A percentile compares a stretch with the other conserved stretches of the same genome.
These are phyloP conservation scores for Polytrichum formosum DNA, from an alignment of 225 moss, liverwort and hornwort species.

Conservation along the genomic window DNA sequence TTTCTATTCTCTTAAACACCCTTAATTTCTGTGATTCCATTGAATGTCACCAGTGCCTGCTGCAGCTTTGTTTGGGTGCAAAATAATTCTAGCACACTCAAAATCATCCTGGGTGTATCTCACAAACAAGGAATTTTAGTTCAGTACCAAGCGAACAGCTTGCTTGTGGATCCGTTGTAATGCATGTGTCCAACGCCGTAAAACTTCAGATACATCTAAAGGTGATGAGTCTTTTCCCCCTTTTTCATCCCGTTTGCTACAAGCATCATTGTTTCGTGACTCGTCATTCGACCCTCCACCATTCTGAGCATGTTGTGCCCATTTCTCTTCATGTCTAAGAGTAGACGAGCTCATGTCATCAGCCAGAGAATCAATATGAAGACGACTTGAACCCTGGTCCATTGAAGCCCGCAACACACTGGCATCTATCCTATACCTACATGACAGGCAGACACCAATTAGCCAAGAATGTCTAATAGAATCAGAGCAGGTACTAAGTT, in stretches of 20 bases:
- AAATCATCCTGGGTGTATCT: too few species aligned
- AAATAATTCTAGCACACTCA: not conserved
- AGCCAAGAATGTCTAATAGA: too few species aligned
- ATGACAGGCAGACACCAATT: not conserved
- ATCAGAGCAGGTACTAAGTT: too few species aligned
- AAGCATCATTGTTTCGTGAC: constrained; percentile 19
- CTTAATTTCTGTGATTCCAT: not conserved
- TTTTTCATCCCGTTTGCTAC: constrained; percentile 52
- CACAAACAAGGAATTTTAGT: not conserved
- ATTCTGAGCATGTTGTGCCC: constrained; percentile 14
- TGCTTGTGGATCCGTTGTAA: constrained; percentile 93
- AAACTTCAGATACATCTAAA: constrained; percentile 81
- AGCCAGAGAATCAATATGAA: constrained; percentile 42
- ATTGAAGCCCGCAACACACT: constrained; percentile 64
- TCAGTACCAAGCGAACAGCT: constrained; percentile 78
- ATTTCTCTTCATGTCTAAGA: constrained; percentile 32
- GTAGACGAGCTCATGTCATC: constrained; percentile 43
- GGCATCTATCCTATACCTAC: constrained; percentile 91
- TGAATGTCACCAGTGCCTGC: not conserved
- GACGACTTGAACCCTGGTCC: constrained; percentile 59
- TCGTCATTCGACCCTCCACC: constrained; percentile 19
- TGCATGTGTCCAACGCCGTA: constrained; percentile 92
- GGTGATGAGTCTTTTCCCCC: constrained; percentile 53
- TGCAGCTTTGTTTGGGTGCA: too few species aligned
- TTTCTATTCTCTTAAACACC: not conserved